Conservation (phyloP, 331 rosid genomes). For the Ulmus americana region DNA sequence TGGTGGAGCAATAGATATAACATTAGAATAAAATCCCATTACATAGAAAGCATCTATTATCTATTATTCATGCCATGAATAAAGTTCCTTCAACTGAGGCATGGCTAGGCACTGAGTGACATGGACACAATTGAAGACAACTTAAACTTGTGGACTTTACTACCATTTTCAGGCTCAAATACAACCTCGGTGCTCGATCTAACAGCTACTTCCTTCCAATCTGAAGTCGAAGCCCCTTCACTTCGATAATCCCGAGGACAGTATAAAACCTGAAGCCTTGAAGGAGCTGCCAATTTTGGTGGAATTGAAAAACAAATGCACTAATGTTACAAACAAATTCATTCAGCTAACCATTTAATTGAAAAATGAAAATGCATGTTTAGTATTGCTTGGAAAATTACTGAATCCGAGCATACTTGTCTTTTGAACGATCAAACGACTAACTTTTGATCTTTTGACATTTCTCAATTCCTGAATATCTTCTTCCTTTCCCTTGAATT, state of each 20-base stretch:
- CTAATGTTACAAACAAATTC: not conserved
- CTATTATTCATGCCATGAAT: not conserved
- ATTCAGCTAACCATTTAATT: not conserved
- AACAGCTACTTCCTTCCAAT: constrained; percentile 65
- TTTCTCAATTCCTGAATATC: constrained; percentile 56
- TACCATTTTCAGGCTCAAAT: constrained; percentile 52
- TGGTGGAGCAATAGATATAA: not conserved
- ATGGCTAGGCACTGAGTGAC: constrained; percentile 59
- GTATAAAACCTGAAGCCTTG: constrained; percentile 66
- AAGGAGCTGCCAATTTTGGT: constrained; percentile 49
- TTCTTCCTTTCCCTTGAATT: constrained; percentile 79
- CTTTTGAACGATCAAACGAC: constrained; percentile 51
- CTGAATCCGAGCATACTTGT: constrained; percentile 87
- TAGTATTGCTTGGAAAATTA: constrained; percentile 31
- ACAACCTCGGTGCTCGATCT: constrained; percentile 64
- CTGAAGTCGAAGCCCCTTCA: constrained; percentile 57
- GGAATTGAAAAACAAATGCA: constrained; percentile 18
- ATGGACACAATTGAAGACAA: constrained; percentile 59
- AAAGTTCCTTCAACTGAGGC: not conserved
- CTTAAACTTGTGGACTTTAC: constrained; percentile 54
- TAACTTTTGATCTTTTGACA: constrained; percentile 77
- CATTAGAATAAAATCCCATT: not conserved
- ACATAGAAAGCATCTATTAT: not conserved
- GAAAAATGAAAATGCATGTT: not conserved
- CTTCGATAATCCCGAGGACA: constrained; percentile 58